Base-by-base conservation (phyloP, 148 eudicot species). In the Rhododendron mucronatum region DNA sequence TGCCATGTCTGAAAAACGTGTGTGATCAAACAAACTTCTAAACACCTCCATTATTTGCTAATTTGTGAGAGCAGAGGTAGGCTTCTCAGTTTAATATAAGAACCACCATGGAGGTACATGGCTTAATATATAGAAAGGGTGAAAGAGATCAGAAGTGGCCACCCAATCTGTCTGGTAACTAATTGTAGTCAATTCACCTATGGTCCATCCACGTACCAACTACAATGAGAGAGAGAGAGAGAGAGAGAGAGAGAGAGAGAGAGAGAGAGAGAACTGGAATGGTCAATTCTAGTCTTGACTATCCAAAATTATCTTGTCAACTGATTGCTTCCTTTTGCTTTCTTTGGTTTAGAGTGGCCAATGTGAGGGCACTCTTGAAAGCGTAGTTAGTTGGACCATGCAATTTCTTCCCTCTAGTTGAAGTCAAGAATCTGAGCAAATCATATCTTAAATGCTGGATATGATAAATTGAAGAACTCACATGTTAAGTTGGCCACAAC, bases 1-100 rank as follows among this genome's bases (percentile, higher is more conserved):
- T n/a, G 90, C 20, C 47, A 92, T 78, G 71, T 71, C 39, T 30
- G 76, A 71, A 71, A 71, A 13, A 30, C 39, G 12, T 0, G 15
- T 28, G 76, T 13, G 39, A 15, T 13, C 39, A 71, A 71, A 69
- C 39, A 69, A 69, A 69, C 37, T 13, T 69, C 75, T 69, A 2
- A 69, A 13, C 5, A 30, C 14, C 75, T 69, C 39, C 75, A 26
- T 69, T 28, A 9, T 0, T 11, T 69, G 12, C 16, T 12, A 28
- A 28, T 30, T 30, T 12, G 39, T 69, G 71, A 65, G 71, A 65
- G 30, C 33, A 65, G 14, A 65, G 28, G 71, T 0, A 3, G 71
- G 9, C 4, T n/a, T n/a, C 0, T 65, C 71, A n/a, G 71, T 2
- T 65, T n/a, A 51, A 51, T 51, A 61, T 23, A 2, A 61, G 16